phyloP scores from a whole-genome alignment of 164 flowering plant species.

The Sextonia rubra region DNA sequence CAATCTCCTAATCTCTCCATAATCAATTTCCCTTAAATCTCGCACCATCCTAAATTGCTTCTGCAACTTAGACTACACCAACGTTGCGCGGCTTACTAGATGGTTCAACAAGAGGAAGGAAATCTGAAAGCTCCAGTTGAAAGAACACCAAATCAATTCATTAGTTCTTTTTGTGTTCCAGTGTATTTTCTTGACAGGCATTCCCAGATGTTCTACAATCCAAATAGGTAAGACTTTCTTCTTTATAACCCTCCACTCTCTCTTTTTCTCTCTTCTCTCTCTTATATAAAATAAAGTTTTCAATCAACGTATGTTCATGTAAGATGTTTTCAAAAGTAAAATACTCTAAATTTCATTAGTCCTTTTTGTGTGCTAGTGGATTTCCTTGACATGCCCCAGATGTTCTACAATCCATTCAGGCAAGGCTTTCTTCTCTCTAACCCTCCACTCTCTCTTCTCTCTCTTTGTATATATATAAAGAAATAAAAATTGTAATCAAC shows the following conservation, averaged over 20 bases:
- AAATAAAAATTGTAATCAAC: too few species aligned
- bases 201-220: slow-evolving; percentile 77
- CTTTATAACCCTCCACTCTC: neutral
- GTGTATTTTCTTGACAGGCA: slow-evolving; percentile 50
- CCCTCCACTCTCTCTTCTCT: neutral
- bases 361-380: slow-evolving; percentile 69
- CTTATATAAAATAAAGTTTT: too few species aligned
- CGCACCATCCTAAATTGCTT: slow-evolving; percentile 67
- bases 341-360: slow-evolving; percentile 25
- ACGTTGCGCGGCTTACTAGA: slow-evolving; percentile 93
- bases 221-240: slow-evolving; percentile 58
- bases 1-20: too few species aligned
- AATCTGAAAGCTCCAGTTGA: slow-evolving; percentile 13
- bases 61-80: slow-evolving; percentile 89
- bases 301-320: too few species aligned
- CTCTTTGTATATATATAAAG: too few species aligned
- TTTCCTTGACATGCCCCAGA: slow-evolving; percentile 50
- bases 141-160: slow-evolving; percentile 21
- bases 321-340: neutral
- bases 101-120: slow-evolving; percentile 75
- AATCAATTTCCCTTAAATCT: too few species aligned
- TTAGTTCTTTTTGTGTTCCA: slow-evolving; percentile 65
- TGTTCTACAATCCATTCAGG: slow-evolving; percentile 96
- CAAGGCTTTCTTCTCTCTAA: slow-evolving; percentile 14
- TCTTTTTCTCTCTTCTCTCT: too few species aligned